Evolutionary conservation across 345 rosid genomes (phyloP), one percentile per base, ranked within the genome.

Genomic region (Syzygium oleosum): DNA sequence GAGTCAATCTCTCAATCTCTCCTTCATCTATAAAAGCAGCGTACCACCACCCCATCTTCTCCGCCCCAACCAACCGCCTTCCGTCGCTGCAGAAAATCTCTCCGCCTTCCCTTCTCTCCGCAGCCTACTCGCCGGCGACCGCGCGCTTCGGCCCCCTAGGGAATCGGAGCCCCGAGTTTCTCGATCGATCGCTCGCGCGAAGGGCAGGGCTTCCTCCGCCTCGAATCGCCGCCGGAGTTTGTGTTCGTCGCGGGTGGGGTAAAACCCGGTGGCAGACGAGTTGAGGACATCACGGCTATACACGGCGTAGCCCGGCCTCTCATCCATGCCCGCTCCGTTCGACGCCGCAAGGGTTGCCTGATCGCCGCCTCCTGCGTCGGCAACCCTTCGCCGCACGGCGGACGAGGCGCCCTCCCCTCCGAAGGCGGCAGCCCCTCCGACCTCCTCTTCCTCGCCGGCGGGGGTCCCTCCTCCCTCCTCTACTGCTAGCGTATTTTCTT

Each of bases 381-480:
- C 94, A 96, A 92, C 96, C 99, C 99, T 94, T 97, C 94, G 92
- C 98, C 98, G 95, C 99, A 98, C 99, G 99, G 99, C 86, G 99
- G 99, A 88, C 99, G 99, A 93, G 99, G 99, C 87, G 99, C 99
- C 90, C 93, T 97, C 94, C 99, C 99, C 90, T 98, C 99, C 80
- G 99, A 98, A 94, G 99, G 99, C 94, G 99, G 99, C 86, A 95
- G 98, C 91, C 99, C 99, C 89, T 98, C 99, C 27, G 99, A 98
- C 91, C 99, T 98, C 91, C 98, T 97, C 91, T 98, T 98, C 92
- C 96, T 98, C 25, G 99, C 99, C 84, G 99, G 99, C 88, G 99
- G 99, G 73, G 99, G 99, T 87, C 84, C 84, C 86, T 25, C 41
- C 85, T 7, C 53, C 78, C 68, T 84, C 52, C 78, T 25, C 12